phyloP scores from a whole-genome alignment of 495 filamentous ascomycete genomes.

The Hyphodiscus hymeniophilus region DNA sequence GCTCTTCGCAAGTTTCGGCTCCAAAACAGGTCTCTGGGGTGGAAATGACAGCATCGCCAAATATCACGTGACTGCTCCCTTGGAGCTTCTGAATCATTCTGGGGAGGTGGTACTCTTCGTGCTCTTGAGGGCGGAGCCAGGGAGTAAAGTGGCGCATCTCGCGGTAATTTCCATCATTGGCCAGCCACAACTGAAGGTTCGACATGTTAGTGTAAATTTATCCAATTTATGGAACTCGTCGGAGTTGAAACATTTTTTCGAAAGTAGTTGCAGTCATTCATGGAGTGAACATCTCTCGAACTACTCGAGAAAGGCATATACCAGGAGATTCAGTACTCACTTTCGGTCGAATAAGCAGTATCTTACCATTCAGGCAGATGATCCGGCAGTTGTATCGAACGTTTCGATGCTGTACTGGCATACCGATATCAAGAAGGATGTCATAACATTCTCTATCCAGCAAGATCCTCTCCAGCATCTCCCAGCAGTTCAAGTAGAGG shows the following conservation, averaged over 20 bases:
- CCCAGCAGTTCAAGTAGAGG: slow-evolving; percentile 58
- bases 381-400: slow-evolving; percentile 68
- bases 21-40: slow-evolving; percentile 66
- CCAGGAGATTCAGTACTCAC: too few species aligned
- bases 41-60: slow-evolving; percentile 65
- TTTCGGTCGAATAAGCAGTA: slow-evolving; percentile 74
- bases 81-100: slow-evolving; percentile 52
- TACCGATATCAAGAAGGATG: slow-evolving; percentile 72
- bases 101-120: slow-evolving; percentile 71
- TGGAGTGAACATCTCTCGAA: too few species aligned
- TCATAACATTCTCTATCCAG: slow-evolving; percentile 54
- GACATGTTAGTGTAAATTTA: too few species aligned
- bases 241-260: too few species aligned
- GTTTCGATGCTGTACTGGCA: slow-evolving; percentile 55
- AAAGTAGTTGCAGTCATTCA: too few species aligned
- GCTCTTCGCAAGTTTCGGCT: slow-evolving; percentile 70
- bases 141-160: slow-evolving; percentile 38
- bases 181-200: too few species aligned
- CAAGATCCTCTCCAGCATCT: slow-evolving; percentile 59
- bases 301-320: slow-evolving; percentile 23
- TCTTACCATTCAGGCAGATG: slow-evolving; percentile 57
- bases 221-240: too few species aligned
- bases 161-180: too few species aligned
- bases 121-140: slow-evolving; percentile 33
- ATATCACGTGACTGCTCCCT: slow-evolving; percentile 50